These are phyloP conservation scores for Rhizophagus clarus DNA, from an alignment of 192 early-diverging fungal species.

Conservation along the genomic window DNA sequence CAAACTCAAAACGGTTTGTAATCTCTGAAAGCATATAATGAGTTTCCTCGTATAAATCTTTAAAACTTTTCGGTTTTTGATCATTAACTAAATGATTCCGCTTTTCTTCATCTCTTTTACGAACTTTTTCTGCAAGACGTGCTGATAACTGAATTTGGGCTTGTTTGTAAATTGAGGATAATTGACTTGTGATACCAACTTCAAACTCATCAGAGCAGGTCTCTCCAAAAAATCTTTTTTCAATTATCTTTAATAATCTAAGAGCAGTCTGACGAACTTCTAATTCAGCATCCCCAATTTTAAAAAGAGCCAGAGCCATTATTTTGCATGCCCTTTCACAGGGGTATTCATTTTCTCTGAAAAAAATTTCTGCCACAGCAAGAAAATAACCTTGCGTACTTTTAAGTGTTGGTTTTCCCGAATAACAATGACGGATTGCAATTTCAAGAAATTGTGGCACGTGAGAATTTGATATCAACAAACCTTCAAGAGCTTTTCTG, in stretches of 20 bases:
- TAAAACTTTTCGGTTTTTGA: neutral
- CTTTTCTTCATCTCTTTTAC: slow-evolving; percentile 29
- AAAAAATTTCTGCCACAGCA: slow-evolving; percentile 72
- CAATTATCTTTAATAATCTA: slow-evolving; percentile 69
- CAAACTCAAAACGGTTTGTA: slow-evolving; percentile 65
- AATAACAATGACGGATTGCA: slow-evolving; percentile 74
- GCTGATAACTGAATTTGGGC: slow-evolving; percentile 72
- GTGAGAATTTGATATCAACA: slow-evolving; percentile 66
- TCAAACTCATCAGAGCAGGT: slow-evolving; percentile 65
- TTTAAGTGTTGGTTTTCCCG: slow-evolving; percentile 60
- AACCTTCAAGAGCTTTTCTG: slow-evolving; percentile 66
- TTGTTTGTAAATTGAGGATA: slow-evolving; percentile 80
- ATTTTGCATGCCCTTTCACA: slow-evolving; percentile 57
- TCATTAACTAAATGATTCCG: neutral
- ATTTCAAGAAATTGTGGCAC: slow-evolving; percentile 58
- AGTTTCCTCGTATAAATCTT: slow-evolving; percentile 59
- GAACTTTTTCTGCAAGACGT: slow-evolving; percentile 59
- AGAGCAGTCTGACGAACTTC: slow-evolving; percentile 72
- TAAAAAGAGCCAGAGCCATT: slow-evolving; percentile 74
- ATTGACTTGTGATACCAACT: slow-evolving; percentile 67
- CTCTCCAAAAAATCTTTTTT: slow-evolving; percentile 63
- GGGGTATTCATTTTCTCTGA: slow-evolving; percentile 63
- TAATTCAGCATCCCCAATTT: slow-evolving; percentile 71
- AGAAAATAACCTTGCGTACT: slow-evolving; percentile 74
- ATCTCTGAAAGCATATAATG: slow-evolving; percentile 77